phyloP scores from a whole-genome alignment of 805 yeast genomes.

The Nakazawaea wyomingensis region DNA sequence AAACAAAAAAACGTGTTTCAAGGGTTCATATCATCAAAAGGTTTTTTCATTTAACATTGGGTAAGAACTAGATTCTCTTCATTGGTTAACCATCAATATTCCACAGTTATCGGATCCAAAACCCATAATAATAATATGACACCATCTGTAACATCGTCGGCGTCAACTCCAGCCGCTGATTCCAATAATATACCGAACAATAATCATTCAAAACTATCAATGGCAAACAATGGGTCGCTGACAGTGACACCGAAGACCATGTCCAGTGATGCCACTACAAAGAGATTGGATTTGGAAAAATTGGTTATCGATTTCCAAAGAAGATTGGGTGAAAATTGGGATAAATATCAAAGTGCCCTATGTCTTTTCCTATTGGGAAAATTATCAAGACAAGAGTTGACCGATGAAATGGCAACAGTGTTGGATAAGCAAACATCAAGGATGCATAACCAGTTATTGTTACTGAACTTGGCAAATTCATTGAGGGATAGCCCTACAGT shows the following conservation, averaged over 20 bases:
- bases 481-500: slow-evolving; percentile 70
- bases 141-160: neutral
- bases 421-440: slow-evolving; percentile 45
- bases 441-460: slow-evolving; percentile 77
- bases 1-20: neutral
- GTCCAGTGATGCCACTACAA: slow-evolving; percentile 6
- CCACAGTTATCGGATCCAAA: no score
- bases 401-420: slow-evolving; percentile 50
- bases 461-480: slow-evolving; percentile 81
- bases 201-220: no score
- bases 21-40: neutral
- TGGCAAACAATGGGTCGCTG: no score
- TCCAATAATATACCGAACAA: neutral
- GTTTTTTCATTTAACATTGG: no score
- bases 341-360: slow-evolving; percentile 72
- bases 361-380: slow-evolving; percentile 75
- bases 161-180: neutral
- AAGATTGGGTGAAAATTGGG: slow-evolving; percentile 79
- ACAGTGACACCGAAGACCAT: no score
- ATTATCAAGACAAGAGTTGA: slow-evolving; percentile 70
- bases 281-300: slow-evolving; percentile 54
- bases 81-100: no score
- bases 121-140: no score
- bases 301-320: slow-evolving; percentile 71
- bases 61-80: no score